phyloP scores from a whole-genome alignment of 768 basidiomycete genomes.

The Cystobasidium ongulense region DNA sequence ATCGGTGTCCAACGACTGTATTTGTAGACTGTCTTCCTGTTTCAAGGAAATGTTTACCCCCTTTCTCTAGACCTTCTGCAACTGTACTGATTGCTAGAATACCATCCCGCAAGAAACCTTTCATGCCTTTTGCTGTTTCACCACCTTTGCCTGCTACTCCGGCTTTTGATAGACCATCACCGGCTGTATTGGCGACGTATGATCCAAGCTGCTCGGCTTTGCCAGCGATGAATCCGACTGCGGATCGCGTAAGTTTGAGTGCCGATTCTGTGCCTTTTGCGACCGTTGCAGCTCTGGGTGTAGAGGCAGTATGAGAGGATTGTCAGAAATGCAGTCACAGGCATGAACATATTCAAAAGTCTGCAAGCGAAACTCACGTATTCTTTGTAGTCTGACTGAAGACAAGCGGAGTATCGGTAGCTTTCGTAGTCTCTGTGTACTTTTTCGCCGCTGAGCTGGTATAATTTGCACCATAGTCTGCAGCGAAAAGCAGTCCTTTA shows the following conservation, averaged over 20 bases:
- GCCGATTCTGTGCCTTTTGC: slow-evolving; percentile 16
- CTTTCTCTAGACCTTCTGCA: slow-evolving; percentile 25
- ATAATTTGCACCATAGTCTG: slow-evolving; percentile 25
- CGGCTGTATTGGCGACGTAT: background rate
- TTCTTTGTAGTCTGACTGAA: slow-evolving; percentile 25
- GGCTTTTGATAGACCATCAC: background rate
- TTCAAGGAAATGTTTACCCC: slow-evolving; percentile 19
- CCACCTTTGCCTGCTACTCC: background rate
- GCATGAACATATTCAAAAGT: too few relatives aligned
- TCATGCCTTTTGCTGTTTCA: background rate
- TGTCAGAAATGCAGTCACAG: too few relatives aligned
- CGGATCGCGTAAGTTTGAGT: background rate
- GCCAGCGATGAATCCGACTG: slow-evolving; percentile 20
- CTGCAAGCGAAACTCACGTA: background rate
- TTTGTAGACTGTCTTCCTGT: slow-evolving; percentile 17
- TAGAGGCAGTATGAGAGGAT: too few relatives aligned
- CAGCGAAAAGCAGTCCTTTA: slow-evolving; percentile 24
- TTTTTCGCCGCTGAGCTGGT: background rate
- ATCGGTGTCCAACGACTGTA: slow-evolving; percentile 17
- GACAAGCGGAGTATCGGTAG: slow-evolving; percentile 20
- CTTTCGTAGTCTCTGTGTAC: slow-evolving; percentile 9
- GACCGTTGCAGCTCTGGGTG: background rate
- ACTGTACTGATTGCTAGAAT: background rate
- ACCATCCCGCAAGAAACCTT: slow-evolving; percentile 4
- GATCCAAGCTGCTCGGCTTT: slow-evolving; percentile 21